phyloP scores from a whole-genome alignment of 257 asterid species.

The Nicotiana tomentosiformis region DNA sequence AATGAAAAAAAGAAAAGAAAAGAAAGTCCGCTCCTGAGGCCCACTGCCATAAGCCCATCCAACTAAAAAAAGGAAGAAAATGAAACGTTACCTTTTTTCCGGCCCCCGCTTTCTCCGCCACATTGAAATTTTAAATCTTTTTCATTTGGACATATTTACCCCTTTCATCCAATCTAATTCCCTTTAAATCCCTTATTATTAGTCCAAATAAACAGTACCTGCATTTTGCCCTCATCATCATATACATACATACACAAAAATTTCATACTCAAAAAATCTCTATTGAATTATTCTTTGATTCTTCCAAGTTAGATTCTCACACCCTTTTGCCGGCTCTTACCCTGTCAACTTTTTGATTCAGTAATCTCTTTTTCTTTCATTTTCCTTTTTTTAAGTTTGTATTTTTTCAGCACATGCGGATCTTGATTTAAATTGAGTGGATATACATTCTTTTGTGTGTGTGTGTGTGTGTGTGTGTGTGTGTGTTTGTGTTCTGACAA shows the following conservation, averaged over 20 bases:
- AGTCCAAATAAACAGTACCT: background rate
- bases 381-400: background rate
- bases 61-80: conserved; percentile 4
- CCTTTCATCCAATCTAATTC: conserved; percentile 9
- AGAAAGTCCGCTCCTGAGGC: conserved; percentile 11
- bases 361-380: background rate
- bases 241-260: background rate
- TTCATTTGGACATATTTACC: conserved; percentile 30
- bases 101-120: conserved; percentile 36
- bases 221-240: background rate
- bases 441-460: background rate
- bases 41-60: conserved; percentile 14
- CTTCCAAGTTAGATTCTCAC: background rate
- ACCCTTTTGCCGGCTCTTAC: conserved; percentile 17
- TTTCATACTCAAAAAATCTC: background rate
- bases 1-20: background rate
- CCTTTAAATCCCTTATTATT: background rate
- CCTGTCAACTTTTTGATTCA: conserved; percentile 16
- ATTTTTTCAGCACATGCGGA: background rate
- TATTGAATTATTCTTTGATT: background rate
- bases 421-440: background rate
- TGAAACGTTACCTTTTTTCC: conserved; percentile 31
- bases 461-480: background rate
- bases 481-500: background rate
- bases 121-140: conserved; percentile 42